phyloP scores from a whole-genome alignment of 495 filamentous ascomycete genomes.

The Amniculicola lignicola region DNA sequence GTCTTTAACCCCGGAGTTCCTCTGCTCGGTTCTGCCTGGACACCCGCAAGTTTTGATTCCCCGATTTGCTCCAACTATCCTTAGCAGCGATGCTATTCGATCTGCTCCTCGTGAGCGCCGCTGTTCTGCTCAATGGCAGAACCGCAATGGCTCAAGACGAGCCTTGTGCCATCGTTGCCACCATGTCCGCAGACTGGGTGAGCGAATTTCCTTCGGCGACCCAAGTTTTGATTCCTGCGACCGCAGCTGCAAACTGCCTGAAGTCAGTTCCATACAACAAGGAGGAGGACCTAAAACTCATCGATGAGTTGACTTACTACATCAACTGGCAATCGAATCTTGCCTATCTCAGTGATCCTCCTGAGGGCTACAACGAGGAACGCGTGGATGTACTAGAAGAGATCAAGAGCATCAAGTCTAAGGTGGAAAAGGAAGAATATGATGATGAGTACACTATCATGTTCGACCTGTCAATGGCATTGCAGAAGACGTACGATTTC shows the following conservation, averaged over 20 bases:
- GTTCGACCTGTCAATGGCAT: constrained; percentile 42
- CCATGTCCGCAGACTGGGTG: constrained; percentile 21
- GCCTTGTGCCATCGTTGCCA: constrained; percentile 16
- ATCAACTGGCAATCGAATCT: constrained; percentile 48
- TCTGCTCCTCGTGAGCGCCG: constrained; percentile 16
- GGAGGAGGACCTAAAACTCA: constrained; percentile 42
- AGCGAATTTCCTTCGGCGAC: constrained; percentile 13
- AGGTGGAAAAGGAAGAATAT: constrained; percentile 43
- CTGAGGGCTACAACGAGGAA: constrained; percentile 46
- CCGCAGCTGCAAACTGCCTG: constrained; percentile 47
- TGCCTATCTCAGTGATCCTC: constrained; percentile 46
- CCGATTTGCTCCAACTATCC: background rate
- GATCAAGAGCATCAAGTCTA: constrained; percentile 40
- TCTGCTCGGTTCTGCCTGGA: background rate
- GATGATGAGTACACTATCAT: constrained; percentile 46
- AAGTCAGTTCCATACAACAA: constrained; percentile 48
- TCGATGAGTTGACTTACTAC: constrained; percentile 45
- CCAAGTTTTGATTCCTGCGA: constrained; percentile 41
- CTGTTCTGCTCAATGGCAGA: constrained; percentile 27
- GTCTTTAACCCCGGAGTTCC: background rate
- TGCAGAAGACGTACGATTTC: constrained; percentile 47
- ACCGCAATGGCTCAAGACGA: constrained; percentile 8
- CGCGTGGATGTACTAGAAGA: constrained; percentile 47
- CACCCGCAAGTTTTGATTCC: background rate
- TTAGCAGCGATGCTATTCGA: constrained; percentile 14